Base-by-base conservation (phyloP, 768 basidiomycete genomes). In the Calocera viscosa region DNA sequence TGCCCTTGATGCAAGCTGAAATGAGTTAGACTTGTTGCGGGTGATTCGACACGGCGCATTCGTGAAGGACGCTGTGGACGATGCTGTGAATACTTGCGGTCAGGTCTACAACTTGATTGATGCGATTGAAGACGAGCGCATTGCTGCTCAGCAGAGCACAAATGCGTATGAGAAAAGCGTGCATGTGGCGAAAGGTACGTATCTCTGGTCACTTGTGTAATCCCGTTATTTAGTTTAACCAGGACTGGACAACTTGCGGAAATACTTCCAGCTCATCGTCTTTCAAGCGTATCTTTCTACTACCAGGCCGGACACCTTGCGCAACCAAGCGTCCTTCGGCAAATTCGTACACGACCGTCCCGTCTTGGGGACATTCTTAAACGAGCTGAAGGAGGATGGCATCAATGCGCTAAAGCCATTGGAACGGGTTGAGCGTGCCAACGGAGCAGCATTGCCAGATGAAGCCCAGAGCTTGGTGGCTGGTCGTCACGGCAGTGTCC, bases 301-400 rank as follows among this genome's bases (percentile, higher is more conserved):
- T 0, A 88, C 82, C 0, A 82, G 86, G 69, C 88, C 91, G 0
- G 90, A 95, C 72, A 92, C 90, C 0, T 82, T 88, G 77, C 76
- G 82, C 53, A 84, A 86, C 2, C 84, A 88, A 67, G 86, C 89
- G 68, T 85, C 81, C 0, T 88, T 97, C 64, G 91, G 91, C 72
- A 81, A 82, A 2, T 98, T 88, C 70, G 87, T 98, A 33, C 84
- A 87, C 73, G 83, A 84, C 69, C 81, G 90, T 49, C 96, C 95
- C 90, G 95, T 98, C 16, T 93, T 98, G 77, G 89, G 88, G 74
- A 99, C 96, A 0, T 94, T 98, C 68, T 86, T 94, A 78, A 92
- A 90, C 68, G 96, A 98, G 69, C 81, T 99, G 49, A 76, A 86
- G 47, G 82, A 81, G 19, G 88, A 93, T n/a, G 87, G 87, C 2